Evolutionary conservation across 2,329 filamentous ascomycete species (phyloP), one percentile per base, ranked within the genome.

Genomic region (Cytospora piceicola): DNA sequence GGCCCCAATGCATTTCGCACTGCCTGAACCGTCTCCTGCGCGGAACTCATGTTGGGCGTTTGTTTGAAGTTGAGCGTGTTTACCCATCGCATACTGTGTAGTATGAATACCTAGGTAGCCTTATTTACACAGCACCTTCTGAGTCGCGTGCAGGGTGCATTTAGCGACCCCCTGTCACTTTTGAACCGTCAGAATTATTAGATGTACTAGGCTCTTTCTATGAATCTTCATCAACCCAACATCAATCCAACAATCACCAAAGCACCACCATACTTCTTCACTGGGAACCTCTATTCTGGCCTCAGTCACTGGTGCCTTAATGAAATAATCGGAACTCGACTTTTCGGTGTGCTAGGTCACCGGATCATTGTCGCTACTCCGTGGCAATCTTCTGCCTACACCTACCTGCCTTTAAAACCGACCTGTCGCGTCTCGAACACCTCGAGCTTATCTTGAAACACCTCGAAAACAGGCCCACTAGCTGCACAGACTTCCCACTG

Each of bases 1-100:
- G 83, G 82, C 39, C 79, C 76, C 27, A 90, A 78, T 22, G 75
- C 76, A 51, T 76, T 74, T 63, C 81, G 78, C 39, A 84, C 74
- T 39, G 75, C 75, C 57, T 77, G 72, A 17, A 80, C 64, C 15
- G 73, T 71, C 20, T 81, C 77, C 24, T 76, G 65, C 34, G 77
- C 62, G 68, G 73, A 69, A 17, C 70, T 71, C 71, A 73, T 74
- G 14, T 51, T 52, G 8, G 9, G 30, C n/a, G 1, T 20, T 55
- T 20, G 32, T 24, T 32, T 30, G 14, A 11, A 22, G 46, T 22
- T 22, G 46, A 24, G 22, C 22, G 46, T 49, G 46, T 49, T 49
- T 49, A 14, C 14, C 22, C n/a, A 7, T 49, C 46, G 46, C 46
- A n/a, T 46, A 46, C 42, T n/a, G 42, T 46, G n/a, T 49, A 24